Base-by-base conservation (phyloP, 164 flowering plant species). In the Annona squamosa region DNA sequence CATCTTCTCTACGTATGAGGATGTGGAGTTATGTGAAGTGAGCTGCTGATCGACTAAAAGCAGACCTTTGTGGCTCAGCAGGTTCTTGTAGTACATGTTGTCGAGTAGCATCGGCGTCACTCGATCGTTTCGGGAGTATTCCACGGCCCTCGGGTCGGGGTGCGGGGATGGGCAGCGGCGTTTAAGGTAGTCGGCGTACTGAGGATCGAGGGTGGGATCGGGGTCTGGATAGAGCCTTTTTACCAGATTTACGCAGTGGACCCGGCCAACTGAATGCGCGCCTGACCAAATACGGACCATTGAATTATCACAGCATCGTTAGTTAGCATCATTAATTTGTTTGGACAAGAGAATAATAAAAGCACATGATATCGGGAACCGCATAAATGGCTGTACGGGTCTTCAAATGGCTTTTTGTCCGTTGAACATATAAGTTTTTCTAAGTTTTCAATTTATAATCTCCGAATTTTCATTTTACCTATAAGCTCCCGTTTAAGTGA, bases 231-330 rank as follows among this genome's bases (percentile, higher is more conserved):
- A 92, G 52, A 94, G 91, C 44, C 99, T 81, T 4, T 82, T 64
- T 0, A 89, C 95, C 0, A 94, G 73, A 73, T 91, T 91, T 48
- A 74, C 65, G 69, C 99, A 94, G 74, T 92, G 99, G 12, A 86
- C 88, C 75, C 97, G 76, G 4, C 99, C 99, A 0, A 94, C 94
- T 0, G 99, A 91, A 71, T 94, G 99, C 69, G 93, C 97, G 19
- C 98, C 97, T 94, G 76, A 10, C 79, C 37, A 26, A 26, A 26
- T 26, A 26, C 37, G 37, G 37, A 26, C 37, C 37, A 26, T 26
- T 26, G 37, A 26, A 26, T 26, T 26, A 26, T 26, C 37, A 26
- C 37, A 26, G 1, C 37, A 26, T 0, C 37, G 37, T 26, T 26
- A 26, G 37, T 26, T 26, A 0, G 37, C 37, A 26, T 26, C 37